These are phyloP conservation scores for Paramyrothecium sp. DNA, from an alignment of 2,329 filamentous ascomycete species.

Conservation along the genomic window DNA sequence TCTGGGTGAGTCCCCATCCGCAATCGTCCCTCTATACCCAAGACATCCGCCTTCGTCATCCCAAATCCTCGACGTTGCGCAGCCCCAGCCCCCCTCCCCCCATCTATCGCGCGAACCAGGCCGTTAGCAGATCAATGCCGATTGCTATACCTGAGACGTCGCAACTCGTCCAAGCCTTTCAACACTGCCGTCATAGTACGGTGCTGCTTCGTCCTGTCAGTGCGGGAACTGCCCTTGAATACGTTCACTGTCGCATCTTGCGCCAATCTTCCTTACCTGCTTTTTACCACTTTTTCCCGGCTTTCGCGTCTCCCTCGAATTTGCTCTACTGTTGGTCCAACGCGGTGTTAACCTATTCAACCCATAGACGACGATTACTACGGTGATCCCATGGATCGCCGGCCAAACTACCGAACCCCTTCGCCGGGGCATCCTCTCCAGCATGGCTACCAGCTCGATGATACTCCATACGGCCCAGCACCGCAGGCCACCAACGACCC, in stretches of 20 bases:
- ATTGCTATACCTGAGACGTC: conserved; percentile 3
- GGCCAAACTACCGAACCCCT: conserved; percentile 58
- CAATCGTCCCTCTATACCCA: conserved; percentile 9
- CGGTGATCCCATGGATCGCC: conserved; percentile 57
- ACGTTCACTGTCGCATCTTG: neutral
- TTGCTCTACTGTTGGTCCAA: neutral
- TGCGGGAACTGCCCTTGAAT: neutral
- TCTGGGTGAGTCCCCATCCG: conserved; percentile 38
- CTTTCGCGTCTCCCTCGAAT: neutral
- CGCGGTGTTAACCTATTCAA: neutral
- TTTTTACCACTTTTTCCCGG: neutral
- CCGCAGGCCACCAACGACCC: conserved; percentile 23
- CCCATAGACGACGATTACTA: conserved; percentile 57
- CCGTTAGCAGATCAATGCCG: conserved; percentile 1
- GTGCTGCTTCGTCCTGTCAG: neutral
- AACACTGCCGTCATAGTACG: neutral
- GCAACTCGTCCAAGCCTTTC: neutral
- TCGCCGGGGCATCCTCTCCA: conserved; percentile 74
- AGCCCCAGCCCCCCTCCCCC: conserved; percentile 13
- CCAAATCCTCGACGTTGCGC: conserved; percentile 8
- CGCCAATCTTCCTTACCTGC: neutral
- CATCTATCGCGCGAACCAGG: conserved; percentile 6
- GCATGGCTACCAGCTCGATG: conserved; percentile 79
- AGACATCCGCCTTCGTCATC: neutral
- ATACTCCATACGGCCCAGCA: conserved; percentile 64